A percentile compares a stretch with the other conserved stretches of the same genome.
Evolutionary conservation across 2,329 filamentous ascomycete genomes (phyloP).

Genomic region (Botryotinia narcissicola): DNA sequence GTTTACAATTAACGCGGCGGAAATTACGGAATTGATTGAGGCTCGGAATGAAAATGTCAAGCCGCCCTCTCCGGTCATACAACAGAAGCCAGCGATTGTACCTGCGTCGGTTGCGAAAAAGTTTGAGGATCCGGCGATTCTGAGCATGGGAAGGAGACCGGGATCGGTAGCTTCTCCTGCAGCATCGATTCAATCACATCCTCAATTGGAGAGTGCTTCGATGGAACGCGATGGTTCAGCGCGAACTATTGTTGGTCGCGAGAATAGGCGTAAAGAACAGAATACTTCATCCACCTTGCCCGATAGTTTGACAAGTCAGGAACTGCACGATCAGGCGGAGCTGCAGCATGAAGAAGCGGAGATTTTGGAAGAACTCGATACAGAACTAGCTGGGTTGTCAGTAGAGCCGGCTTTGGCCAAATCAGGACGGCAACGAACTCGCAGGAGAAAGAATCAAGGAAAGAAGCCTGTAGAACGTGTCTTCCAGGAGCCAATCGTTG

Average conservation of each 20-base stretch:
- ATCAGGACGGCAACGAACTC: conserved; percentile 43
- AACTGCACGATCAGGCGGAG: conserved; percentile 36
- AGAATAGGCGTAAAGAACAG: conserved; percentile 31
- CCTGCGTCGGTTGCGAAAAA: conserved; percentile 21
- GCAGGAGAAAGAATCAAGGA: conserved; percentile 41
- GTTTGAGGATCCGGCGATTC: conserved; percentile 40
- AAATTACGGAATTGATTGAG: conserved; percentile 38
- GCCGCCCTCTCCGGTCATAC: conserved; percentile 17
- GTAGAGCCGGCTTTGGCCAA: conserved; percentile 28
- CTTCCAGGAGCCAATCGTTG: conserved; percentile 42
- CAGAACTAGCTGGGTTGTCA: conserved; percentile 25
- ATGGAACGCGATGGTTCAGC: conserved; percentile 34
- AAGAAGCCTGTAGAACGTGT: conserved; percentile 41
- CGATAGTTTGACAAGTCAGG: conserved; percentile 46
- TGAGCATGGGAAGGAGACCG: conserved; percentile 40
- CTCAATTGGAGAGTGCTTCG: conserved; percentile 38
- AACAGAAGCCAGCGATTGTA: conserved; percentile 12
- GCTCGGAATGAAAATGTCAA: conserved; percentile 33
- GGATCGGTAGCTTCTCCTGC: conserved; percentile 29
- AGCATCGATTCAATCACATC: conserved; percentile 25
- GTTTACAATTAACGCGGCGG: conserved; percentile 37
- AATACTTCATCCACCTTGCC: conserved; percentile 42
- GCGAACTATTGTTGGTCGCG: conserved; percentile 29
- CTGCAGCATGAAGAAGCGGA: conserved; percentile 25
- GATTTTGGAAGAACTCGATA: conserved; percentile 32